Evolutionary conservation across 2,329 filamentous ascomycete species (phyloP).

Genomic region (Amylocarpus encephaloides): DNA sequence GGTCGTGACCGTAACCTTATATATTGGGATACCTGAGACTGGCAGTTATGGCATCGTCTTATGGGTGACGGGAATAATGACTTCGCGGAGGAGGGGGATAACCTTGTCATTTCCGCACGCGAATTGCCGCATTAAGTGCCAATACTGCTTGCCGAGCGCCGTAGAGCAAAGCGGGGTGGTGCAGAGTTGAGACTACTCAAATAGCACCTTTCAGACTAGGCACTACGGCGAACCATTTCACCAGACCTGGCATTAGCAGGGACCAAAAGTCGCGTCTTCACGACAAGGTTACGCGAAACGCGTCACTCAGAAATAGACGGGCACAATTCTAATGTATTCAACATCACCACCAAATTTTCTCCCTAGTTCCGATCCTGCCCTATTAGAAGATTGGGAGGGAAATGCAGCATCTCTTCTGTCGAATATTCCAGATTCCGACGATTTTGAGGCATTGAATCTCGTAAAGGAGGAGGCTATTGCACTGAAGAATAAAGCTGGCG

Average conservation of each 20-base stretch:
- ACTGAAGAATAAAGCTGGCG: slow-evolving; percentile 37
- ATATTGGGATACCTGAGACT: too few relatives aligned
- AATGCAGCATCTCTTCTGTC: slow-evolving; percentile 10
- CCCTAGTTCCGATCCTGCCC: slow-evolving; percentile 21
- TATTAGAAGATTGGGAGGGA: slow-evolving; percentile 23
- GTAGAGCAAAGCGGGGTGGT: too few relatives aligned
- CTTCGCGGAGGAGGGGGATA: slow-evolving; percentile 14
- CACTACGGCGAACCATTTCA: too few relatives aligned
- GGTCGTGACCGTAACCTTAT: background rate
- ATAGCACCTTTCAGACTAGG: too few relatives aligned
- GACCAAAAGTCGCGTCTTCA: background rate
- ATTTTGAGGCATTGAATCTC: slow-evolving; percentile 39
- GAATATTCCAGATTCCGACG: slow-evolving; percentile 36
- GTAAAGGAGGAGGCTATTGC: slow-evolving; percentile 35
- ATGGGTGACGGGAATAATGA: slow-evolving; percentile 31
- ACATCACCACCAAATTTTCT: slow-evolving; percentile 20
- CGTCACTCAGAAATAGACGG: too few relatives aligned
- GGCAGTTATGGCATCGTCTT: background rate
- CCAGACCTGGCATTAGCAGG: too few relatives aligned
- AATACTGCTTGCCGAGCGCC: too few relatives aligned
- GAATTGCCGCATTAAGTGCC: background rate
- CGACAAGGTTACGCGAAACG: background rate
- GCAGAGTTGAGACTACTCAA: too few relatives aligned
- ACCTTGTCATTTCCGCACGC: background rate
- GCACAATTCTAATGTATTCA: slow-evolving; percentile 17